Conservation (phyloP, 2,329 filamentous ascomycete species). For the Diplocarpon rosae region DNA sequence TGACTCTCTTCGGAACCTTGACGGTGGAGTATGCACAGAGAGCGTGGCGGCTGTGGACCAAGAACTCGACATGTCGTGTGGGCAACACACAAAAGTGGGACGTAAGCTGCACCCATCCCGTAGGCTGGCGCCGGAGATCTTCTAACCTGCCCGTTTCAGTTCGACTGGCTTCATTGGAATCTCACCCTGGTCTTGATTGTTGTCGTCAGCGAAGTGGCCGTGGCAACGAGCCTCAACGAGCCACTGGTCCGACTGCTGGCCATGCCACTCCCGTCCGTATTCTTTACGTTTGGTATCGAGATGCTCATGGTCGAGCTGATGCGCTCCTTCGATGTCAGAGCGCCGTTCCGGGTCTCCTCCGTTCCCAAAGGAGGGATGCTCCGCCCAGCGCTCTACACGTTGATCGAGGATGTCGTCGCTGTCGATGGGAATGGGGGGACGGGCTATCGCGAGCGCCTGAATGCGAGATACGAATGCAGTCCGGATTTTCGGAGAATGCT, state of each 20-base stretch:
- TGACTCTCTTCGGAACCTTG: constrained; percentile 38
- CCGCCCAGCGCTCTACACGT: constrained; percentile 41
- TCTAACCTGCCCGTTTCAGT: constrained; percentile 24
- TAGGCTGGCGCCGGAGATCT: background rate
- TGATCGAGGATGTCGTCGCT: constrained; percentile 43
- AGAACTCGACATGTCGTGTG: constrained; percentile 40
- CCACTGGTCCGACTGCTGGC: constrained; percentile 38
- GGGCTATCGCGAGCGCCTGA: constrained; percentile 39
- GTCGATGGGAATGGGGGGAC: constrained; percentile 42
- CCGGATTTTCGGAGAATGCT: constrained; percentile 42
- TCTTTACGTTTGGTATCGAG: constrained; percentile 40
- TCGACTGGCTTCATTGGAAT: constrained; percentile 49
- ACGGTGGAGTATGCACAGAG: constrained; percentile 41
- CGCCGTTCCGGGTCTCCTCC: constrained; percentile 40
- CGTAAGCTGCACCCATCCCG: constrained; percentile 16
- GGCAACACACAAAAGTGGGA: constrained; percentile 35
- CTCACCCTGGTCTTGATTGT: constrained; percentile 42
- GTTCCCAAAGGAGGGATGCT: constrained; percentile 38
- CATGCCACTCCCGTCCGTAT: constrained; percentile 40
- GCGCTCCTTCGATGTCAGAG: constrained; percentile 33
- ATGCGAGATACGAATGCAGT: constrained; percentile 40
- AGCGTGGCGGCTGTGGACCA: constrained; percentile 34
- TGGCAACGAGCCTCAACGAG: constrained; percentile 27
- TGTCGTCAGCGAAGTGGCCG: constrained; percentile 41
- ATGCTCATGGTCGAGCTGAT: constrained; percentile 38